Conservation (phyloP, 2,329 filamentous ascomycete genomes). For the Nemania sp. region DNA sequence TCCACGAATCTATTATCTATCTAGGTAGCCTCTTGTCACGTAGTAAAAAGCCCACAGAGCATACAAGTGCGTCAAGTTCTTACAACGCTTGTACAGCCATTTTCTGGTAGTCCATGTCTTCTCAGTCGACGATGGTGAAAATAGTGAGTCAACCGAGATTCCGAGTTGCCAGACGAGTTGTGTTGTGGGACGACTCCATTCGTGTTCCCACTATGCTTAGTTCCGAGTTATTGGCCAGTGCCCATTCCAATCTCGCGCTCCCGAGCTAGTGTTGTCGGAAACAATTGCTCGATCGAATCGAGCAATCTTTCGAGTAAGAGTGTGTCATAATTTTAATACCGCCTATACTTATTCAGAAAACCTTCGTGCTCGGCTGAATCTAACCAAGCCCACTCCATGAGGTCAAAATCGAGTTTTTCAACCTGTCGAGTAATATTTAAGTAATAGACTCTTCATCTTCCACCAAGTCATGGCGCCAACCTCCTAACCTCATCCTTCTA, state of each 20-base stretch:
- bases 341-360: slow-evolving; percentile 37
- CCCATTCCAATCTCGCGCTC: slow-evolving; percentile 10
- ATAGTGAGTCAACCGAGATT: neutral
- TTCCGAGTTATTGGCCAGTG: too few relatives aligned
- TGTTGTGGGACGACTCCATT: slow-evolving; percentile 24
- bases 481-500: neutral
- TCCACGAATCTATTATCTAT: neutral
- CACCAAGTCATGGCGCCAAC: neutral
- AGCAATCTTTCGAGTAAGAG: slow-evolving; percentile 44
- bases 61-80: neutral
- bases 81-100: too few relatives aligned
- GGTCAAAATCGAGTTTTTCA: neutral
- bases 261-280: slow-evolving; percentile 45
- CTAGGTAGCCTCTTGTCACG: neutral
- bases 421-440: slow-evolving; percentile 39
- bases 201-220: too few relatives aligned
- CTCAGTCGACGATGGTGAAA: neutral
- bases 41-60: neutral
- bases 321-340: slow-evolving; percentile 28
- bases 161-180: neutral
- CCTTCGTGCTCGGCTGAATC: slow-evolving; percentile 44
- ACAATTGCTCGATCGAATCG: slow-evolving; percentile 48
- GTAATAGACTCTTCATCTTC: slow-evolving; percentile 25
- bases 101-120: too few relatives aligned
- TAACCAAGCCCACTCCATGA: neutral